These are phyloP conservation scores for Fomitiporia mediterranea DNA, from an alignment of 1,284 basidiomycete genomes.

Conservation along the genomic window DNA sequence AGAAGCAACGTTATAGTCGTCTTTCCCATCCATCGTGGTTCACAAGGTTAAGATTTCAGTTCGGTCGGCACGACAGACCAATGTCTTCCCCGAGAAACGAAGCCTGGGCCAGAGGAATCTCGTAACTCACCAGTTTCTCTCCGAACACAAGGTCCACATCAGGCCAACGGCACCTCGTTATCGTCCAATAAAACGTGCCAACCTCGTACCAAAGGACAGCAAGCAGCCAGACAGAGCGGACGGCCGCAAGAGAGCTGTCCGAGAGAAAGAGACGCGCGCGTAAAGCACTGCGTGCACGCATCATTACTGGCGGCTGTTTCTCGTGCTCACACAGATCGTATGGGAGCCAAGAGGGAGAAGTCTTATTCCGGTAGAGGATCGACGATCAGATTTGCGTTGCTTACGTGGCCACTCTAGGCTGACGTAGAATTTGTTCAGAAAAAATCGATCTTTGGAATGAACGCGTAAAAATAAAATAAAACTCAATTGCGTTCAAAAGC, in stretches of 20 bases:
- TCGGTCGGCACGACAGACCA: too few species aligned
- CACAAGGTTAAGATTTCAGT: not conserved
- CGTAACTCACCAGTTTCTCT: not conserved
- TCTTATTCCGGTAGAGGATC: not conserved
- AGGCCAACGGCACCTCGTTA: slow-evolving; percentile 53
- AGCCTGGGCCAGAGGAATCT: too few species aligned
- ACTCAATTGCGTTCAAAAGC: not conserved
- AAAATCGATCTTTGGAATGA: too few species aligned
- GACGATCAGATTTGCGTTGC: not conserved
- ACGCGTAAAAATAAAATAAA: too few species aligned
- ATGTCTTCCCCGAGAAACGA: too few species aligned
- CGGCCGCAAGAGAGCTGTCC: slow-evolving; percentile 12
- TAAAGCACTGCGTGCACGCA: not conserved
- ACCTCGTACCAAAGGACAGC: slow-evolving; percentile 71
- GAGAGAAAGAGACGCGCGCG: not conserved
- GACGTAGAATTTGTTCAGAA: too few species aligned
- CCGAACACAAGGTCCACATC: slow-evolving; percentile 20
- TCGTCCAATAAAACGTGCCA: slow-evolving; percentile 45
- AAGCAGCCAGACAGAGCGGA: slow-evolving; percentile 56
- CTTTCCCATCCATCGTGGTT: not conserved
- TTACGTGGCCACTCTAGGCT: not conserved
- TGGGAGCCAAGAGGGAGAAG: too few species aligned
- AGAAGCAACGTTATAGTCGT: too few species aligned
- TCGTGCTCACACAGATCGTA: not conserved
- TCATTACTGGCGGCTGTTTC: not conserved